phyloP scores from a whole-genome alignment of 148 eudicot species.

The Dianthus caryophyllus region DNA sequence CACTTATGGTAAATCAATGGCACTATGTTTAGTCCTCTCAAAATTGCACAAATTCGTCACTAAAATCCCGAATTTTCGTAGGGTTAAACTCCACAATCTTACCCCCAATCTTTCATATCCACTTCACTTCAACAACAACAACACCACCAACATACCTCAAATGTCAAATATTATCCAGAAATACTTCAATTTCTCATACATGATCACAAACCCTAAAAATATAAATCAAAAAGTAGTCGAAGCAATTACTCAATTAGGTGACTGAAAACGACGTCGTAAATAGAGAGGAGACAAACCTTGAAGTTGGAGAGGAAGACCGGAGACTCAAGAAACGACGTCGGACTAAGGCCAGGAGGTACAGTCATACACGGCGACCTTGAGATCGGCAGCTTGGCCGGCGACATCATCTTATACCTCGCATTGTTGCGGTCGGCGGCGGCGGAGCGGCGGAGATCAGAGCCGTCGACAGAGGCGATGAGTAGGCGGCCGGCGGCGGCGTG shows the following conservation, averaged over 20 bases:
- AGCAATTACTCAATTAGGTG: too few relatives aligned
- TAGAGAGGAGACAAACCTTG: constrained; percentile 40
- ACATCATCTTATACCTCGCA: constrained; percentile 76
- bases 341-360: constrained; percentile 79
- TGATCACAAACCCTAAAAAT: neutral
- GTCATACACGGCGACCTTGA: constrained; percentile 61
- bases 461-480: neutral
- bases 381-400: constrained; percentile 93
- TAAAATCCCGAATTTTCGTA: neutral
- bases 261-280: neutral
- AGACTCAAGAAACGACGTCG: constrained; percentile 90
- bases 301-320: constrained; percentile 86
- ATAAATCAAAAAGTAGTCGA: neutral
- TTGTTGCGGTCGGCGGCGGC: constrained; percentile 9
- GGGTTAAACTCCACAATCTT: neutral
- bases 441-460: constrained; percentile 18
- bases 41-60: neutral
- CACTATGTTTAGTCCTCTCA: neutral
- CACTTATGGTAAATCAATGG: neutral
- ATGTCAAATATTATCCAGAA: neutral
- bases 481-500: neutral
- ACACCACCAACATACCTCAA: neutral
- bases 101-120: too few relatives aligned
- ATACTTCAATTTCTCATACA: neutral
- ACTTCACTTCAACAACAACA: neutral